These are phyloP conservation scores for Cyberlindnera bimundalis DNA, from an alignment of 805 yeast genomes.

Conservation along the genomic window DNA sequence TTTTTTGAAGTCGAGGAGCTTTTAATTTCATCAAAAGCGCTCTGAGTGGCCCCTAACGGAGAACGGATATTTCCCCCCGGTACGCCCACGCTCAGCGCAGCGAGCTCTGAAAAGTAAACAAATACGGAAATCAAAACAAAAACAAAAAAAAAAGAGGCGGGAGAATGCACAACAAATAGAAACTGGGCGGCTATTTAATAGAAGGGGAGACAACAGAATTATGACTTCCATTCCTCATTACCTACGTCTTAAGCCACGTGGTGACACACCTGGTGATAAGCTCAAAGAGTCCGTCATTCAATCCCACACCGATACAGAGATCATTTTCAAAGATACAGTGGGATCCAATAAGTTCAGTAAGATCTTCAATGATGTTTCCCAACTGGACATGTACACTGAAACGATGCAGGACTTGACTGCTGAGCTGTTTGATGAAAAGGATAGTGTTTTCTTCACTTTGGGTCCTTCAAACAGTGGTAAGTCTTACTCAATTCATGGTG, in stretches of 20 bases:
- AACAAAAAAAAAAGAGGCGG: not conserved
- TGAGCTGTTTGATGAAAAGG: slow-evolving; percentile 32
- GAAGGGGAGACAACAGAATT: too few relatives aligned
- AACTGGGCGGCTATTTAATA: too few relatives aligned
- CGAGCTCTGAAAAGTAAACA: slow-evolving; percentile 1
- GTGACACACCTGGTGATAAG: slow-evolving; percentile 16
- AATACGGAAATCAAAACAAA: not conserved
- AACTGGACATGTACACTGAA: slow-evolving; percentile 35
- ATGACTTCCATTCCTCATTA: slow-evolving; percentile 32
- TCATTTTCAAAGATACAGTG: slow-evolving; percentile 27
- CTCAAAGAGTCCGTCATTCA: slow-evolving; percentile 22
- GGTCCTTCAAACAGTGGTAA: slow-evolving; percentile 57
- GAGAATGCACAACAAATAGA: too few relatives aligned
- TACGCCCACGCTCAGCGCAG: not conserved
- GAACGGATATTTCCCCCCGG: too few relatives aligned
- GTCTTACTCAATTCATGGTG: slow-evolving; percentile 36
- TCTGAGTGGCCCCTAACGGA: too few relatives aligned
- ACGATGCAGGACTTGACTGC: slow-evolving; percentile 21
- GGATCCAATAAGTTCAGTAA: slow-evolving; percentile 31
- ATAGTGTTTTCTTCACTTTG: slow-evolving; percentile 43
- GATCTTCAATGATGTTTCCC: slow-evolving; percentile 32
- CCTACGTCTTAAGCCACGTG: slow-evolving; percentile 36
- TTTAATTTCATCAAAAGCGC: too few relatives aligned
- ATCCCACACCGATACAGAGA: slow-evolving; percentile 21
- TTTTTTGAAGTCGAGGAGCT: too few relatives aligned